These are phyloP conservation scores for Tolypocladium inflatum DNA, from an alignment of 2,329 filamentous ascomycete species.

Conservation along the genomic window DNA sequence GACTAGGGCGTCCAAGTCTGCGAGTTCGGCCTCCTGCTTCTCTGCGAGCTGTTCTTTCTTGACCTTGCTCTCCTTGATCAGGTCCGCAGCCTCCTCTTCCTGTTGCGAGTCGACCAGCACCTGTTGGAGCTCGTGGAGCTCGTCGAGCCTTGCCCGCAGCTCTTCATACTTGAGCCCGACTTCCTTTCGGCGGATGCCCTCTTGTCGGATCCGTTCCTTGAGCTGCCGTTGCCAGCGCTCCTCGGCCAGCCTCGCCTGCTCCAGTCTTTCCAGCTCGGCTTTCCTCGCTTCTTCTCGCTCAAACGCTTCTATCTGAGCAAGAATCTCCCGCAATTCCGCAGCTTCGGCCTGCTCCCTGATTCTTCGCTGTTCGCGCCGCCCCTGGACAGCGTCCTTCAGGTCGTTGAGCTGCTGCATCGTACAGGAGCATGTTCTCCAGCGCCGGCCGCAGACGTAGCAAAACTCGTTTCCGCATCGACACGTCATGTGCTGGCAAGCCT, in stretches of 20 bases:
- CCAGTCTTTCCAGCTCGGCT: constrained; percentile 27
- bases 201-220: constrained; percentile 26
- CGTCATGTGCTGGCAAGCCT: constrained; percentile 82
- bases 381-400: constrained; percentile 27
- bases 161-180: constrained; percentile 28
- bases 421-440: constrained; percentile 68
- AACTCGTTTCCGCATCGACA: constrained; percentile 75
- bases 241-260: constrained; percentile 25
- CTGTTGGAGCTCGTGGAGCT: constrained; percentile 33
- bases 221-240: constrained; percentile 26
- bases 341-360: constrained; percentile 23
- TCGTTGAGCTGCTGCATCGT: constrained; percentile 32
- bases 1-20: constrained; percentile 14
- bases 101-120: constrained; percentile 27
- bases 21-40: constrained; percentile 23
- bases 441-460: constrained; percentile 68
- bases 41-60: constrained; percentile 19
- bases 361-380: constrained; percentile 22
- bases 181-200: constrained; percentile 28
- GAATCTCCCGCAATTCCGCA: constrained; percentile 25
- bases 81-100: constrained; percentile 19
- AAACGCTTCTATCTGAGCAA: constrained; percentile 37
- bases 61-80: constrained; percentile 13
- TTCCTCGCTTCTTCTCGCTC: constrained; percentile 35
- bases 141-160: constrained; percentile 24